A percentile compares a stretch with the other conserved stretches of the same genome.
Evolutionary conservation across 2,329 filamentous ascomycete species (phyloP).

Genomic region (Gnomoniopsis smithogilvyi): DNA sequence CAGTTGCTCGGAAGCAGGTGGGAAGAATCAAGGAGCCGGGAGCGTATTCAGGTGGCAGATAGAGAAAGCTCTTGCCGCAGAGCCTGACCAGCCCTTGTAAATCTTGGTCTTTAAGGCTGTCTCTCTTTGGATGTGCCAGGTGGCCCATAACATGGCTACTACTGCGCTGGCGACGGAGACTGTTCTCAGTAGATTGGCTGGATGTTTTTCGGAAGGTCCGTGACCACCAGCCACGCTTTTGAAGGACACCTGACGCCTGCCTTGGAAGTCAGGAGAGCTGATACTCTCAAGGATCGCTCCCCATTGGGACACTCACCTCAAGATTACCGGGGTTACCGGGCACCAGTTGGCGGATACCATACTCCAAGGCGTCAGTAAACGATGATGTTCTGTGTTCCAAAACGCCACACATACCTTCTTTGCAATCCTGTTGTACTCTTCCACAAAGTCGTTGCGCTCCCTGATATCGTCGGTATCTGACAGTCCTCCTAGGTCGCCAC

Average conservation of each 20-base stretch:
- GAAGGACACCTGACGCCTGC: conserved; percentile 1
- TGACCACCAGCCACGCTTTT: conserved; percentile 25
- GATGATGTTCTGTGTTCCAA: background rate
- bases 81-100: conserved; percentile 59
- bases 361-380: conserved; percentile 36
- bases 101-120: conserved; percentile 46
- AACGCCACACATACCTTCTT: conserved; percentile 42
- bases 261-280: background rate
- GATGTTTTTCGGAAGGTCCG: conserved; percentile 25
- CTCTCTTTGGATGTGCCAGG: conserved; percentile 39
- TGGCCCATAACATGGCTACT: conserved; percentile 52
- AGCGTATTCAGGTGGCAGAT: conserved; percentile 57
- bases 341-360: conserved; percentile 46
- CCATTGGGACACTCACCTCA: conserved; percentile 27
- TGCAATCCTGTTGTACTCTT: conserved; percentile 60
- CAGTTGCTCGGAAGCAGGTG: conserved; percentile 64
- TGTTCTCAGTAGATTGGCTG: conserved; percentile 25
- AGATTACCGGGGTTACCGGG: conserved; percentile 32
- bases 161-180: conserved; percentile 45
- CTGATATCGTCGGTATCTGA: conserved; percentile 49
- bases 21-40: conserved; percentile 56
- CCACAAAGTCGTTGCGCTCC: conserved; percentile 45
- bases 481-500: conserved; percentile 43
- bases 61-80: conserved; percentile 60
- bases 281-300: background rate